Evolutionary conservation across 208 protist species (phyloP).

Genomic region (Leishmania tarentolae): DNA sequence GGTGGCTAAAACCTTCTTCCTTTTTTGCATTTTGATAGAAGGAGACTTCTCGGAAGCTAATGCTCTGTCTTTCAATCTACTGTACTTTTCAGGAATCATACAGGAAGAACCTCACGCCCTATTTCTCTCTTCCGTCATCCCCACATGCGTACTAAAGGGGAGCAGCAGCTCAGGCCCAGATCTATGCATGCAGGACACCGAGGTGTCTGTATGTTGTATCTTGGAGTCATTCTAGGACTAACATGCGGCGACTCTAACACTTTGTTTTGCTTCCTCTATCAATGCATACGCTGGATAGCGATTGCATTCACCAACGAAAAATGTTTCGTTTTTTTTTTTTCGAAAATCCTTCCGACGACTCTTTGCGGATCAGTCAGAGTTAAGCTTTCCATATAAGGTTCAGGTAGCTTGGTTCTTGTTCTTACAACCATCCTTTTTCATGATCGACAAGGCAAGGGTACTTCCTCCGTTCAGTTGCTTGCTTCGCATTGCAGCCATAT

Average conservation of each 20-base stretch:
- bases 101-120: not conserved
- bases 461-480: not conserved
- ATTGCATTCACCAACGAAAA: not conserved
- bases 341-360: not conserved
- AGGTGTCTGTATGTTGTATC: not conserved
- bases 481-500: not conserved
- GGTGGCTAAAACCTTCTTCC: not conserved
- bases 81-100: not conserved
- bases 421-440: not conserved
- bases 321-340: not conserved
- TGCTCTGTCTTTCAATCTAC: not conserved
- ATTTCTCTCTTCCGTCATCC: not conserved
- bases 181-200: not conserved
- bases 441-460: not conserved
- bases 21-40: not conserved
- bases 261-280: not conserved
- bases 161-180: not conserved
- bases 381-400: not conserved
- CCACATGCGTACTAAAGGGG: not conserved
- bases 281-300: not conserved
- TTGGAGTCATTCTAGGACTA: not conserved
- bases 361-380: not conserved
- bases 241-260: not conserved
- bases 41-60: not conserved
- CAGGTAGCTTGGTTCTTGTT: not conserved